Base-by-base conservation (phyloP, 495 filamentous ascomycete species). In the Penicillium desertorum region DNA sequence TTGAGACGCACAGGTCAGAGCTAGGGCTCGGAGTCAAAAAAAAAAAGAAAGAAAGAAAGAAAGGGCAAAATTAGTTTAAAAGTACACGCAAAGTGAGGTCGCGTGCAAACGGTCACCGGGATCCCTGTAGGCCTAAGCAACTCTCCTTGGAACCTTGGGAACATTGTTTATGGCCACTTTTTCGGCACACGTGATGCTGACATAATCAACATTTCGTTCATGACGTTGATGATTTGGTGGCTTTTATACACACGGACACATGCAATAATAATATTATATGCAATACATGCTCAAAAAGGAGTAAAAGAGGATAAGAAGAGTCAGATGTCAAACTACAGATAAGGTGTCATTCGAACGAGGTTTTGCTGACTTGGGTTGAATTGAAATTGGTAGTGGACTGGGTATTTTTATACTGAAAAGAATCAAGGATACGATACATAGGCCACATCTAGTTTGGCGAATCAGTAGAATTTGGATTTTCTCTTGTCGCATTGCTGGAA, bases 81-180 rank as follows among this genome's bases (percentile, higher is more conserved):
- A 16, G 22, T 45, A 54, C 42, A 22, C 52, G 52, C 42, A 45
- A 37, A 52, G 19, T 23, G 29, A 45, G 54, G 43, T 61, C 58
- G 54, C 54, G 54, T 50, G 45, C 25, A 44, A 30, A 45, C 29
- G 27, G 36, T 52, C 50, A 42, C 36, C 50, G 36, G 36, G 50
- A 52, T 52, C 50, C 50, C 36, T 37, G n/a, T 37, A 41, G 50
- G 50, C 50, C 50, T 42, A 29, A 52, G 43, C 32, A 37, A 46
- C 43, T 47, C 19, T 29, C 11, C 39, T 37, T 29, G 17, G 42
- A 45, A 45, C 55, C 58, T 48, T 56, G 58, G 58, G 45, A 39
- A 29, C 43, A 53, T 58, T 62, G 64, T 66, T 64, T 59, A 64
- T 64, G 64, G 61, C 39, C 57, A 56, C 57, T 59, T 60, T 61